A percentile compares a stretch with the other conserved stretches of the same genome.
Conservation (phyloP, 1,284 basidiomycete species). For the Ceratobasidium sp. region DNA sequence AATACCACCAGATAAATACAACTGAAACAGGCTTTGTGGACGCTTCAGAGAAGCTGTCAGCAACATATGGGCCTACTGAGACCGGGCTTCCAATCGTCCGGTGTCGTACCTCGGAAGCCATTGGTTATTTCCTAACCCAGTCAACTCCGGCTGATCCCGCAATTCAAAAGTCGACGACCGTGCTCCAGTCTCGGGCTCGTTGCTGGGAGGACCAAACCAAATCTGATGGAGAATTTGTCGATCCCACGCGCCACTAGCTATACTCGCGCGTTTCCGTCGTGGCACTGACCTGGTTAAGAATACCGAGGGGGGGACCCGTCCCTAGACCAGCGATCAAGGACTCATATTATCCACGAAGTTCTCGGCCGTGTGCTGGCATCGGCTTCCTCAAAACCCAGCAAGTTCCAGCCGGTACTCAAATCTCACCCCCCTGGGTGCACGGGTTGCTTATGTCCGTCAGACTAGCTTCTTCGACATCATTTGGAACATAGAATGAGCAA, state of each 20-base stretch:
- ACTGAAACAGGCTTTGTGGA: neutral
- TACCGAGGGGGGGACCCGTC: neutral
- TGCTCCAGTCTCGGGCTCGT: no score
- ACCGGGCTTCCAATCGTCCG: neutral
- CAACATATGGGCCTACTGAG: neutral
- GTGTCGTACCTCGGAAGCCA: neutral
- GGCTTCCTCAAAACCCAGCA: neutral
- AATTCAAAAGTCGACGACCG: no score
- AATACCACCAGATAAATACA: neutral
- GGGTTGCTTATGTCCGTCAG: neutral
- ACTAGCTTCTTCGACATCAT: neutral
- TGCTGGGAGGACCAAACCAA: no score
- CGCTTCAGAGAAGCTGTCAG: neutral
- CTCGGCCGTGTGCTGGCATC: neutral
- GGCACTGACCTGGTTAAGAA: no score
- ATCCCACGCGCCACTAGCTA: no score
- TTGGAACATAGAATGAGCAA: conserved; percentile 2
- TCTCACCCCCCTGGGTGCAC: neutral
- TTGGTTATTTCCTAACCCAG: no score
- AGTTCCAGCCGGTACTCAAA: neutral
- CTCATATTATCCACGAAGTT: neutral
- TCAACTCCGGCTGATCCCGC: no score
- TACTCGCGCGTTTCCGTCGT: no score
- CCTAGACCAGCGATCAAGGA: neutral
- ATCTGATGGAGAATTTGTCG: no score